Evolutionary conservation across 2,329 filamentous ascomycete species (phyloP).

Genomic region (Aspergillus pseudoterreus): DNA sequence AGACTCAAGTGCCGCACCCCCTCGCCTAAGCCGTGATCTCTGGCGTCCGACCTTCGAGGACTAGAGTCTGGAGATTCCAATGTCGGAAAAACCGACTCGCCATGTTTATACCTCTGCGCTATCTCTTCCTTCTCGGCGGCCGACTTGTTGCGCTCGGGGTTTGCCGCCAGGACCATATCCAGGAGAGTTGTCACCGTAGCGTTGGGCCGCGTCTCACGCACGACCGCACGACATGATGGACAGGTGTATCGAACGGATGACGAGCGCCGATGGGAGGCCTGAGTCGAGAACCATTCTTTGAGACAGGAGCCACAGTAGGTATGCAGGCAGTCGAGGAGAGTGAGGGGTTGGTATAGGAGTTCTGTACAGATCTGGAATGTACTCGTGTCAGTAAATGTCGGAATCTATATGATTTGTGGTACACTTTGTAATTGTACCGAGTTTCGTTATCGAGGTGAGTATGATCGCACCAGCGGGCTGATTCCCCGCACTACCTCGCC

Average conservation of each 20-base stretch:
- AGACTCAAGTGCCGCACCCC: slow-evolving; percentile 72
- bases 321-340: slow-evolving; percentile 87
- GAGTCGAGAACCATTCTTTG: slow-evolving; percentile 91
- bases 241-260: slow-evolving; percentile 70
- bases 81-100: slow-evolving; percentile 74
- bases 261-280: slow-evolving; percentile 56
- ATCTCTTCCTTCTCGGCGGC: slow-evolving; percentile 73
- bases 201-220: slow-evolving; percentile 85
- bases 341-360: slow-evolving; percentile 84
- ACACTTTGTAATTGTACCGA: too few species aligned
- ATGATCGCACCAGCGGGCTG: too few species aligned
- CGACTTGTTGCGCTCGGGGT: slow-evolving; percentile 70
- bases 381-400: not conserved
- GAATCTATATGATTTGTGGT: too few species aligned
- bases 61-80: slow-evolving; percentile 40
- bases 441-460: too few species aligned
- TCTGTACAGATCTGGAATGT: slow-evolving; percentile 83
- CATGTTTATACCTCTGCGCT: slow-evolving; percentile 70
- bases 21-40: slow-evolving; percentile 67
- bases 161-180: slow-evolving; percentile 79
- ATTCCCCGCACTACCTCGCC: not conserved
- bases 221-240: slow-evolving; percentile 82
- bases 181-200: slow-evolving; percentile 84
- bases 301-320: slow-evolving; percentile 94
- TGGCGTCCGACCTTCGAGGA: slow-evolving; percentile 45